Conservation (phyloP, 2,329 filamentous ascomycete genomes). For the Parascedosporium putredinis region DNA sequence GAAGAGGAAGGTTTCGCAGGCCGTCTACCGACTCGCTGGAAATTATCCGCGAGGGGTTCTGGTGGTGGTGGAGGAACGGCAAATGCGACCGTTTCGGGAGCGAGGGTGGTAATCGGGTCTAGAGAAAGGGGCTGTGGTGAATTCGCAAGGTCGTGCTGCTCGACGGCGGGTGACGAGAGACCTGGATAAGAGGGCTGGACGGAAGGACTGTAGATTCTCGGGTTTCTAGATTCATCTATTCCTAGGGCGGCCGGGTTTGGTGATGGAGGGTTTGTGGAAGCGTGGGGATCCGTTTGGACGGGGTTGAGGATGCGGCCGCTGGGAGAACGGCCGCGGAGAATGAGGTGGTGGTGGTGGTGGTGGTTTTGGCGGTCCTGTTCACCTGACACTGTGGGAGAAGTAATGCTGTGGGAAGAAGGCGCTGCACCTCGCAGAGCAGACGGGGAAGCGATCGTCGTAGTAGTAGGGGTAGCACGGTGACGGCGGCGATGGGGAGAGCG, state of each 20-base stretch:
- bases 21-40: neutral
- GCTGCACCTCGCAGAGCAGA: constrained; percentile 7
- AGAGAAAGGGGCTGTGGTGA: constrained; percentile 5
- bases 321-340: constrained; percentile 29
- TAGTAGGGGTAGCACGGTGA: constrained; percentile 11
- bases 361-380: constrained; percentile 13
- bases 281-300: constrained; percentile 39
- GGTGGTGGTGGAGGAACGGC: constrained; percentile 7
- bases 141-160: constrained; percentile 12
- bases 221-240: constrained; percentile 17
- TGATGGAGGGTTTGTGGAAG: constrained; percentile 10
- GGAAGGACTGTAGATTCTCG: constrained; percentile 19
- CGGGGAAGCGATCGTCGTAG: constrained; percentile 1
- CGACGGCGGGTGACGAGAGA: constrained; percentile 14
- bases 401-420: constrained; percentile 5
- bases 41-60: neutral
- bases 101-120: neutral
- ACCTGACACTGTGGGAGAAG: constrained; percentile 1
- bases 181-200: constrained; percentile 22
- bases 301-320: constrained; percentile 31
- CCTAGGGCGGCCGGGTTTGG: constrained; percentile 9
- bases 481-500: constrained; percentile 11
- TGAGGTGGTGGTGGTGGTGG: constrained; percentile 7
- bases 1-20: neutral
- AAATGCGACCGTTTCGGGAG: constrained; percentile 9